Evolutionary conservation across 2,329 filamentous ascomycete genomes (phyloP).

Genomic region (Colletotrichum shisoi): DNA sequence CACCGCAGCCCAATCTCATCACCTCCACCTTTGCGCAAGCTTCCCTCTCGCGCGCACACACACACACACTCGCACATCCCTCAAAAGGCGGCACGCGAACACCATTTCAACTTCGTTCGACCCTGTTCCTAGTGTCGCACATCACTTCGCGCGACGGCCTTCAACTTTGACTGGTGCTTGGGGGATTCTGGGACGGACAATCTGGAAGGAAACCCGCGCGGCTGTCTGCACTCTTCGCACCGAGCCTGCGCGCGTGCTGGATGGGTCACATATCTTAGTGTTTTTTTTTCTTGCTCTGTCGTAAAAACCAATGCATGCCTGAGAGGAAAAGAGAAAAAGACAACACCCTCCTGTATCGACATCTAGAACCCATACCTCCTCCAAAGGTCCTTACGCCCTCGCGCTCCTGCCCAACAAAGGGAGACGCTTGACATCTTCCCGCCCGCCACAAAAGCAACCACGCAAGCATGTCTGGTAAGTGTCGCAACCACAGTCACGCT

Average conservation of each 20-base stretch:
- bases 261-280: conserved; percentile 39
- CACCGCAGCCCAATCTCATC: conserved; percentile 35
- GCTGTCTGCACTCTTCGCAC: conserved; percentile 20
- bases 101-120: conserved; percentile 5
- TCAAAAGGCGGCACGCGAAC: conserved; percentile 35
- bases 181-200: conserved; percentile 23
- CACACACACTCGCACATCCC: conserved; percentile 28
- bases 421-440: conserved; percentile 18
- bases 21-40: conserved; percentile 40
- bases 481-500: conserved; percentile 22
- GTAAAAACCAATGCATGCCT: conserved; percentile 38
- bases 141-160: conserved; percentile 12
- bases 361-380: conserved; percentile 12
- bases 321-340: conserved; percentile 28
- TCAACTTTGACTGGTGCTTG: not conserved
- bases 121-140: conserved; percentile 23
- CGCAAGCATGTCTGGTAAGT: conserved; percentile 38
- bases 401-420: conserved; percentile 29
- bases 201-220: conserved; percentile 19
- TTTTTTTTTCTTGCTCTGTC: conserved; percentile 30
- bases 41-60: conserved; percentile 29
- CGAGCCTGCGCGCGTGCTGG: conserved; percentile 33
- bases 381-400: conserved; percentile 8
- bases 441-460: conserved; percentile 12
- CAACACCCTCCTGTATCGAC: conserved; percentile 23